These are phyloP conservation scores for Inga laurina DNA, from an alignment of 306 rosid species.

Conservation along the genomic window DNA sequence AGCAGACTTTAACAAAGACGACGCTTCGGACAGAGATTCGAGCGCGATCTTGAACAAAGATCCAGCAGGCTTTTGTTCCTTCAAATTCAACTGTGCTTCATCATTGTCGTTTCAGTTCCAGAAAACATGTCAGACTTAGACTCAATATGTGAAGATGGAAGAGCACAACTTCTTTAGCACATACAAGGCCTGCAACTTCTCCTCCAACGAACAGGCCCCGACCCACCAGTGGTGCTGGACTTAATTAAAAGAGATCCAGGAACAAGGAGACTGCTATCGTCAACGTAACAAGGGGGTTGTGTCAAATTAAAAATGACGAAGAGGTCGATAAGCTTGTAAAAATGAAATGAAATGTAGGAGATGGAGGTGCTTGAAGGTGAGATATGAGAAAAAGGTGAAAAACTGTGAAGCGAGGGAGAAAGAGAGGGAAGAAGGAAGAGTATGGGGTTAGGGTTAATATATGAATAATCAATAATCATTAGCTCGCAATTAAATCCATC, in stretches of 20 bases:
- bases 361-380: neutral
- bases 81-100: neutral
- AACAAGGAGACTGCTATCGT: neutral
- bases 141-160: constrained; percentile 82
- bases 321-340: constrained; percentile 2
- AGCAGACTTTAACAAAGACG: constrained; percentile 66
- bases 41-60: constrained; percentile 89
- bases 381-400: neutral
- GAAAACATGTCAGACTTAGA: constrained; percentile 52
- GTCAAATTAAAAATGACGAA: neutral
- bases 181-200: constrained; percentile 83
- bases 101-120: constrained; percentile 66
- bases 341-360: neutral
- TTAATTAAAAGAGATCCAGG: constrained; percentile 16
- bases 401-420: neutral
- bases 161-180: constrained; percentile 87
- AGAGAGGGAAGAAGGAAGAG: neutral
- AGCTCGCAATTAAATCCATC: constrained; percentile 6
- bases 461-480: constrained; percentile 12
- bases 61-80: neutral
- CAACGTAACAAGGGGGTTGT: neutral
- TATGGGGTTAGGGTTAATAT: constrained; percentile 32
- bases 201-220: constrained; percentile 90
- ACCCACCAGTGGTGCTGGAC: constrained; percentile 88
- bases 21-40: constrained; percentile 85